Evolutionary conservation across 306 rosid species (phyloP).

Genomic region (Malus sylvestris): DNA sequence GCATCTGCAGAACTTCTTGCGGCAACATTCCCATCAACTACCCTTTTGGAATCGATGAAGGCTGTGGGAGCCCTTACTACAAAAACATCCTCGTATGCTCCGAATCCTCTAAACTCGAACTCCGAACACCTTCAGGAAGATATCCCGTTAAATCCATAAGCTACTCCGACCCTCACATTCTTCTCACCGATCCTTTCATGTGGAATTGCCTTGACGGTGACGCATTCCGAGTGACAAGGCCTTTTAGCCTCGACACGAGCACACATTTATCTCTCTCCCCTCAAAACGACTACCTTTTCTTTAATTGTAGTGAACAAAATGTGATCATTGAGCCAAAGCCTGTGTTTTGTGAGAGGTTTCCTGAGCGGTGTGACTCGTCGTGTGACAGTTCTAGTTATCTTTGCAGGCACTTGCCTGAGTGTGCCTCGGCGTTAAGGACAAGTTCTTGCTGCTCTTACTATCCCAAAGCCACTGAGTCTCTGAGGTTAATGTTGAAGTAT

Average conservation of each 20-base stretch:
- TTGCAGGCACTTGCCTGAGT: conserved; percentile 75
- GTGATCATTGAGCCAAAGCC: conserved; percentile 81
- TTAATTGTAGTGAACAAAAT: conserved; percentile 64
- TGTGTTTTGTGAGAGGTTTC: conserved; percentile 69
- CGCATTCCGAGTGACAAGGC: conserved; percentile 57
- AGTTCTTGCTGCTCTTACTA: conserved; percentile 80
- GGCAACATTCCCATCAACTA: conserved; percentile 67
- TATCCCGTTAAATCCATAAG: conserved; percentile 60
- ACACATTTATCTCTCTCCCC: conserved; percentile 62
- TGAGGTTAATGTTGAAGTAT: conserved; percentile 68
- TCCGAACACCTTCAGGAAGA: conserved; percentile 75
- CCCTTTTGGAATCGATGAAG: conserved; percentile 87
- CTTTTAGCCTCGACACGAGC: conserved; percentile 72
- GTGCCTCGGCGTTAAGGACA: conserved; percentile 36
- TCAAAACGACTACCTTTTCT: conserved; percentile 80
- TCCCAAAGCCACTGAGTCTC: conserved; percentile 73
- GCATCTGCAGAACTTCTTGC: conserved; percentile 68
- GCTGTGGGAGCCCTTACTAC: conserved; percentile 89
- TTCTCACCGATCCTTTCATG: conserved; percentile 77
- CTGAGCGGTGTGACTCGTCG: conserved; percentile 73
- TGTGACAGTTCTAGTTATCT: conserved; percentile 88
- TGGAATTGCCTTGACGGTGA: conserved; percentile 72
- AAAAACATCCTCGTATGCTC: conserved; percentile 64
- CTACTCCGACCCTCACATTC: conserved; percentile 73
- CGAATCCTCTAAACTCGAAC: conserved; percentile 42